Evolutionary conservation across 805 yeast species (phyloP).

Genomic region (Kuraishia hungarica): DNA sequence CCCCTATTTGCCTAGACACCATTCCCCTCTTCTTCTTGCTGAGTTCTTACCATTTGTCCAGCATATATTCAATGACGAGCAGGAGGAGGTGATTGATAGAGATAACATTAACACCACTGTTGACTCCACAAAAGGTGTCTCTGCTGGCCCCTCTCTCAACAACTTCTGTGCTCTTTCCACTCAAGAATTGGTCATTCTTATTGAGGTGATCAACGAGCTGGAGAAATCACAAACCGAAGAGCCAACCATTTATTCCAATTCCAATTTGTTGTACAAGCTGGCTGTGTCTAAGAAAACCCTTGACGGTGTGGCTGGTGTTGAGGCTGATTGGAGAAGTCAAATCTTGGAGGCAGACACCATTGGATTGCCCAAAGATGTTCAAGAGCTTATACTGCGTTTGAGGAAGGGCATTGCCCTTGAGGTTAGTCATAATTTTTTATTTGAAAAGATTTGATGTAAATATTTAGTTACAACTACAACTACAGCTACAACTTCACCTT

Average conservation of each 20-base stretch:
- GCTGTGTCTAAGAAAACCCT: constrained; percentile 6
- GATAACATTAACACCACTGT: constrained; percentile 1
- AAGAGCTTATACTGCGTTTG: constrained; percentile 10
- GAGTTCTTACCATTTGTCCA: constrained; percentile 36
- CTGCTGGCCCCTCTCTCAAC: too few relatives aligned
- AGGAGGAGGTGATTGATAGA: neutral
- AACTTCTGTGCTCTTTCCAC: neutral
- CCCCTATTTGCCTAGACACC: constrained; percentile 44
- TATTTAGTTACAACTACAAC: too few relatives aligned
- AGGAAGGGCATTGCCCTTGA: constrained; percentile 18
- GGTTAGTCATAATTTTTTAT: constrained; percentile 19
- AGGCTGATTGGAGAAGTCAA: constrained; percentile 1
- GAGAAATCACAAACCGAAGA: constrained; percentile 9
- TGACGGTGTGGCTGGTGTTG: neutral
- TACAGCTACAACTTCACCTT: too few relatives aligned
- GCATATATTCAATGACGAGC: neutral
- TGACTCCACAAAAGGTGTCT: constrained; percentile 6
- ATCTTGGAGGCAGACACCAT: neutral
- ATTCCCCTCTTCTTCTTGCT: constrained; percentile 38
- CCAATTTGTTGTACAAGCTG: constrained; percentile 13
- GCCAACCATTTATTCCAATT: constrained; percentile 5
- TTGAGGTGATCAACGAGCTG: constrained; percentile 16
- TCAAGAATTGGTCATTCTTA: constrained; percentile 14
- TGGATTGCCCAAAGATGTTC: constrained; percentile 8
- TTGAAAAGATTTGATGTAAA: neutral